Evolutionary conservation across 1,284 basidiomycete species (phyloP).

Genomic region (Vanrija sp.): DNA sequence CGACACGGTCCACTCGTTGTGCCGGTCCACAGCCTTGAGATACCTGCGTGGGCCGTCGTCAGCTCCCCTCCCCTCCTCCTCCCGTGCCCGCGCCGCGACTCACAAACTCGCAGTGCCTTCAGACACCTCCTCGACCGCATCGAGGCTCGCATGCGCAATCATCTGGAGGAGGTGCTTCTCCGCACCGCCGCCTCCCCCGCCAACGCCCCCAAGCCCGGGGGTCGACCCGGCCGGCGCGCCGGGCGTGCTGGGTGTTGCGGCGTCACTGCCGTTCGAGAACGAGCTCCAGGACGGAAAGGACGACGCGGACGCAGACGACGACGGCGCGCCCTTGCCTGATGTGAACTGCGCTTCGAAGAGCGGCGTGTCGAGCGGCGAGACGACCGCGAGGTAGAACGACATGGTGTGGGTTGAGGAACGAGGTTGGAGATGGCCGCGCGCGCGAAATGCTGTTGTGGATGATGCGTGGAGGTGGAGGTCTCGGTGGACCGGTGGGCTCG

Average conservation of each 20-base stretch:
- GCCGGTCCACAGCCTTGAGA: slow-evolving; percentile 85
- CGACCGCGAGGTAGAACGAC: slow-evolving; percentile 51
- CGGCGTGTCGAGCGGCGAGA: slow-evolving; percentile 48
- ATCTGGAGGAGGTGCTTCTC: slow-evolving; percentile 93
- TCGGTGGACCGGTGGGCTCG: too few relatives aligned
- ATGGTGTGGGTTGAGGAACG: slow-evolving; percentile 18
- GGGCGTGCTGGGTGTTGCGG: slow-evolving; percentile 4
- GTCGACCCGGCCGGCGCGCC: slow-evolving; percentile 2
- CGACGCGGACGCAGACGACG: not conserved
- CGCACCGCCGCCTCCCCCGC: slow-evolving; percentile 23
- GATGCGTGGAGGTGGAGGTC: slow-evolving; percentile 3
- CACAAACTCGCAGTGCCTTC: slow-evolving; percentile 79
- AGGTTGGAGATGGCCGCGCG: not conserved
- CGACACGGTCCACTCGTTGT: slow-evolving; percentile 95
- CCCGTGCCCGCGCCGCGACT: slow-evolving; percentile 38
- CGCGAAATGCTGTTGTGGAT: too few relatives aligned
- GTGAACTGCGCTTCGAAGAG: slow-evolving; percentile 47
- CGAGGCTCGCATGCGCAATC: slow-evolving; percentile 89
- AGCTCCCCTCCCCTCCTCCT: not conserved
- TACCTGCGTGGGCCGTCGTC: slow-evolving; percentile 59
- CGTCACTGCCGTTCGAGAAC: slow-evolving; percentile 28
- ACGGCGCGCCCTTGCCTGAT: slow-evolving; percentile 31
- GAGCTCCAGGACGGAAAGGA: slow-evolving; percentile 47
- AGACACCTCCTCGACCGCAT: slow-evolving; percentile 86
- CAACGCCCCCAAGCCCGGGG: slow-evolving; percentile 7